Evolutionary conservation across 2,329 filamentous ascomycete genomes (phyloP).

Genomic region (Pestalotiopsis sp.): DNA sequence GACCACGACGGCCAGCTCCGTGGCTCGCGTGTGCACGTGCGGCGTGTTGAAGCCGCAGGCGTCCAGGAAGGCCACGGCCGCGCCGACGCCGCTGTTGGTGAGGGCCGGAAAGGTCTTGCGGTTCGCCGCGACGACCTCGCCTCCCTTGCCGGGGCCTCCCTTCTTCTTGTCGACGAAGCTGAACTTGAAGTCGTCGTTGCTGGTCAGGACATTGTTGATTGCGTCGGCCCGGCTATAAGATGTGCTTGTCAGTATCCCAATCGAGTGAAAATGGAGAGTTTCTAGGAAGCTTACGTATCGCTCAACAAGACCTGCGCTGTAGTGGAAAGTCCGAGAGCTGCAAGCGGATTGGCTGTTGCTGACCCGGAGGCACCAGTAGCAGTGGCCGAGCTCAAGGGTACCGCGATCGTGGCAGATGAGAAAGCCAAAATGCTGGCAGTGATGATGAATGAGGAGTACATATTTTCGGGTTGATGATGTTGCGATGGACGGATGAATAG

Average conservation of each 20-base stretch:
- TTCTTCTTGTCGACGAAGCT: constrained; percentile 39
- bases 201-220: constrained; percentile 40
- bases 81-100: constrained; percentile 48
- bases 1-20: constrained; percentile 53
- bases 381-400: constrained; percentile 6
- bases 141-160: constrained; percentile 39
- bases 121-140: constrained; percentile 52
- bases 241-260: constrained; percentile 16
- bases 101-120: constrained; percentile 58
- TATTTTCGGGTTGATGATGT: constrained; percentile 25
- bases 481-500: not conserved
- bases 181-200: constrained; percentile 48
- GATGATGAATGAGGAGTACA: constrained; percentile 34
- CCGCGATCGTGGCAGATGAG: constrained; percentile 29
- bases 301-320: constrained; percentile 39
- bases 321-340: constrained; percentile 26
- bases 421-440: constrained; percentile 40
- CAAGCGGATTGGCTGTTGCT: constrained; percentile 14
- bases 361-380: not conserved
- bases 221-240: constrained; percentile 39
- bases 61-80: constrained; percentile 51
- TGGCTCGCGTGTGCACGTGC: constrained; percentile 54
- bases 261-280: not conserved
- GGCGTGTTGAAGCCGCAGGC: constrained; percentile 58
- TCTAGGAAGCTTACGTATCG: constrained; percentile 33